A percentile compares a stretch with the other conserved stretches of the same genome.
Evolutionary conservation across 371 early-diverging fungal species (phyloP).

Genomic region (Syncephalastrum racemosum): DNA sequence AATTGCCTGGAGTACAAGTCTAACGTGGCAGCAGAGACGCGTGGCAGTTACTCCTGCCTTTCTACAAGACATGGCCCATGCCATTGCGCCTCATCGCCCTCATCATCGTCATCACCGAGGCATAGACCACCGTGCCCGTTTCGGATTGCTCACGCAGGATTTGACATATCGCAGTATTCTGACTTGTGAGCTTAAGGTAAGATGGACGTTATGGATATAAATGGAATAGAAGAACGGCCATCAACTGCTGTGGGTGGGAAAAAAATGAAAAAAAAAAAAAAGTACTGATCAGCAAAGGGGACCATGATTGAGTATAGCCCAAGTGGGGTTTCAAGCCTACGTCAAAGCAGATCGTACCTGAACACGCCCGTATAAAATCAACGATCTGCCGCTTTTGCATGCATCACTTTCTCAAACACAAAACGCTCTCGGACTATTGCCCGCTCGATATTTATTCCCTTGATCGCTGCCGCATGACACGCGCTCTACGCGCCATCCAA

Average conservation of each 20-base stretch:
- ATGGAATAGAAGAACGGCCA: neutral
- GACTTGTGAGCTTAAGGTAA: constrained; percentile 49
- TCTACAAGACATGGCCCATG: constrained; percentile 17
- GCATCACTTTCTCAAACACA: constrained; percentile 44
- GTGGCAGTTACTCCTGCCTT: constrained; percentile 24
- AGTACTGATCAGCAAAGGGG: neutral
- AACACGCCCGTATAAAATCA: constrained; percentile 25
- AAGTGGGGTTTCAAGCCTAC: constrained; percentile 63
- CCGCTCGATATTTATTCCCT: constrained; percentile 59
- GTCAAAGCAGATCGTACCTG: constrained; percentile 20
- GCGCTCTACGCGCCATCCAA: constrained; percentile 31
- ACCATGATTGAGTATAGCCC: constrained; percentile 33
- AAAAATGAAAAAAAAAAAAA: constrained; percentile 2
- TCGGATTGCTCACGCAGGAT: constrained; percentile 34
- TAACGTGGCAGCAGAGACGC: constrained; percentile 14
- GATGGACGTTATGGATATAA: neutral
- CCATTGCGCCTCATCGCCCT: constrained; percentile 23
- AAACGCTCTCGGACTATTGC: constrained; percentile 35
- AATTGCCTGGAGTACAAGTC: neutral
- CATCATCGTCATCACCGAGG: constrained; percentile 11
- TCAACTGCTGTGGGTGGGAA: too few species aligned
- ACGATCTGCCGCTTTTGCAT: constrained; percentile 61
- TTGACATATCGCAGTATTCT: constrained; percentile 25
- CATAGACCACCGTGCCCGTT: constrained; percentile 18
- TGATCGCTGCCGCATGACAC: constrained; percentile 23